Percentiles rank a stretch among this genome's conserved stretches.
These are phyloP conservation scores for Oryza meyeriana DNA, from an alignment of 176 grass and related monocot species.

Conservation along the genomic window DNA sequence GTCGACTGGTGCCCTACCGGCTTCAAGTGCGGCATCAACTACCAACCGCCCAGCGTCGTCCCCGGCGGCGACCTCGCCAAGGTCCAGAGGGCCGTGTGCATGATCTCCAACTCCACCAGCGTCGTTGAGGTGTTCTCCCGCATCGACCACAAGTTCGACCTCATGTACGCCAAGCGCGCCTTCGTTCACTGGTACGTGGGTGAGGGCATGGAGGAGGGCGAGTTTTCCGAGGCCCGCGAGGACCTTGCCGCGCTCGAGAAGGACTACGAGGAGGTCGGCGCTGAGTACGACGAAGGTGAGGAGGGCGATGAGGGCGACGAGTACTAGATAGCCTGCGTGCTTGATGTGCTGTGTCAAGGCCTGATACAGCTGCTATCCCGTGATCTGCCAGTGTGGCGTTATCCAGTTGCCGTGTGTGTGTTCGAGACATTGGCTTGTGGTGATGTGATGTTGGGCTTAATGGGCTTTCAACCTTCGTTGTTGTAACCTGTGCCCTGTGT, in stretches of 20 bases:
- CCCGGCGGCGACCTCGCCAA: conserved; percentile 46
- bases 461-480: conserved; percentile 37
- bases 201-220: conserved; percentile 61
- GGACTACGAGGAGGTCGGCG: conserved; percentile 55
- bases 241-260: conserved; percentile 52
- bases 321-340: conserved; percentile 29
- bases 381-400: conserved; percentile 36
- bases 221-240: conserved; percentile 62
- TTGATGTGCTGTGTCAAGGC: background rate
- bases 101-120: conserved; percentile 68
- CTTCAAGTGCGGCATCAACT: conserved; percentile 64
- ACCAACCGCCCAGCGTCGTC: conserved; percentile 51
- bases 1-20: conserved; percentile 57
- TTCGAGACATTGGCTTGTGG: background rate
- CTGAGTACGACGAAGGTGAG: conserved; percentile 46
- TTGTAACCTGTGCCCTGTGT: conserved; percentile 24
- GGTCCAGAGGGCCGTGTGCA: conserved; percentile 60
- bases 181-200: conserved; percentile 62
- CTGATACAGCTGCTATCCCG: background rate
- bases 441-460: conserved; percentile 14
- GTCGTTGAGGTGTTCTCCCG: conserved; percentile 60
- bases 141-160: conserved; percentile 59
- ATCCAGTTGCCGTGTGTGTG: background rate
- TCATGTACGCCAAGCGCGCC: conserved; percentile 60
- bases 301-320: conserved; percentile 40